These are phyloP conservation scores for Dipteronia sinensis DNA, from an alignment of 345 rosid genomes.

Conservation along the genomic window DNA sequence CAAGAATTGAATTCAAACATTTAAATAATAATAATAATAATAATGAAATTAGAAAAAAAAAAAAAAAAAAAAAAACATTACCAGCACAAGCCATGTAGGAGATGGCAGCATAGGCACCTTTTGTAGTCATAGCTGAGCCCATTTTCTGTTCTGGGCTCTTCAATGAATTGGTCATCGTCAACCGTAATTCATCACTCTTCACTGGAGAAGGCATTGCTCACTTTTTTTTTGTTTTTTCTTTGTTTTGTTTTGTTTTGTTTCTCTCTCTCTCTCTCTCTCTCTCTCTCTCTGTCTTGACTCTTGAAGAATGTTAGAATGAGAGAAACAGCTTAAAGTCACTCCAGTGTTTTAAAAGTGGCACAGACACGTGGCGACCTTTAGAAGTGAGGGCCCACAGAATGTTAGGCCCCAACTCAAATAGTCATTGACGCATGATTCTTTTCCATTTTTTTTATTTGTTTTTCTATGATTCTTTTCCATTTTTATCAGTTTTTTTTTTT, in stretches of 20 bases:
- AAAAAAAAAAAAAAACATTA: neutral
- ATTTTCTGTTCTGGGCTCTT: slow-evolving; percentile 4
- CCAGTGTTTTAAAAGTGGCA: slow-evolving; percentile 1
- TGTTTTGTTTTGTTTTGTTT: neutral
- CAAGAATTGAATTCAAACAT: neutral
- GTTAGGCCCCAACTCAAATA: slow-evolving; percentile 6
- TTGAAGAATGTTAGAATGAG: neutral
- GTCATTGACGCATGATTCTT: slow-evolving; percentile 6
- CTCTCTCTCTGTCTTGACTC: neutral
- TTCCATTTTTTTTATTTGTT: too few species aligned
- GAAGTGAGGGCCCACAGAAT: neutral
- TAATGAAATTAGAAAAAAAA: neutral
- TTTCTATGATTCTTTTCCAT: too few species aligned
- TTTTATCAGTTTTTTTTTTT: too few species aligned
- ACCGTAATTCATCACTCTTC: slow-evolving; percentile 19
- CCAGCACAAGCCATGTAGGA: slow-evolving; percentile 66
- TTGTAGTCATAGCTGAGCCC: slow-evolving; percentile 30
- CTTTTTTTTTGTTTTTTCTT: neutral
- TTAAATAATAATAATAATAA: neutral
- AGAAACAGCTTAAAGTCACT: neutral
- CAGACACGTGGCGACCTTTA: neutral
- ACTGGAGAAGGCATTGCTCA: slow-evolving; percentile 1
- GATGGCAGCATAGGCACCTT: slow-evolving; percentile 55
- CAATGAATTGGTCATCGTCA: slow-evolving; percentile 13
- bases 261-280: neutral